Base-by-base conservation (phyloP, 208 protist genomes). In the Naegleria gruberi region DNA sequence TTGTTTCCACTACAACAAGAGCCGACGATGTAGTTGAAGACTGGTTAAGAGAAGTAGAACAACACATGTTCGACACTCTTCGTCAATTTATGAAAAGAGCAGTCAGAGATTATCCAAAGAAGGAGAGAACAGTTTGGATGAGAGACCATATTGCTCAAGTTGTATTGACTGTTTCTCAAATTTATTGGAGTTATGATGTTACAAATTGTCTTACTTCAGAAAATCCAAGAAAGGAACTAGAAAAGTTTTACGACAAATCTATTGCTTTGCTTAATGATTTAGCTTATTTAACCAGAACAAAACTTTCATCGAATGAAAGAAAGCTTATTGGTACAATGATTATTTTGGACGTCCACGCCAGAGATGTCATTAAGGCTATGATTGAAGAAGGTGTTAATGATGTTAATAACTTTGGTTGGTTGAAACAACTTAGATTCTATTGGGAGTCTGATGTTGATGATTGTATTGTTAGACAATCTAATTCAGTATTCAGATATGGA, bases 321-420 rank as follows among this genome's bases (percentile, higher is more conserved):
- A 95, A 96, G 41, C 92, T 97, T 34, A 93, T 99, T 82, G 97
- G 96, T 12, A 97, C 98, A 30, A 93, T 99, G 77, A 99, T 99
- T 91, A 98, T 97, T 40, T 97, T 99, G 65, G 98, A 99, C 90
- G 98, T 99, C 41, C 98, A 99, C 92, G 96, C 97, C 26, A 95
- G 98, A 90, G 98, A 99, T 90, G 94, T 99, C 51, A 94, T 98
- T 26, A 94, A 96, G 47, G 93, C 96, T 81, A 97, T 99, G 95
- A 97, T 95, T 89, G 95, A 97, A 65, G 97, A 94, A 90, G 93
- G 93, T 17, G 96, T 98, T 34, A 82, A 93, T 23, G 92, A 94
- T 43, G 91, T 94, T 12, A 94, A 94, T 73, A 97, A 98, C 82
- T 99, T 99, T 93, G 97, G 96, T 47, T 99, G 98, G 98, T 97